These are phyloP conservation scores for Hymenoscyphus scutula DNA, from an alignment of 2,329 filamentous ascomycete genomes.

Conservation along the genomic window DNA sequence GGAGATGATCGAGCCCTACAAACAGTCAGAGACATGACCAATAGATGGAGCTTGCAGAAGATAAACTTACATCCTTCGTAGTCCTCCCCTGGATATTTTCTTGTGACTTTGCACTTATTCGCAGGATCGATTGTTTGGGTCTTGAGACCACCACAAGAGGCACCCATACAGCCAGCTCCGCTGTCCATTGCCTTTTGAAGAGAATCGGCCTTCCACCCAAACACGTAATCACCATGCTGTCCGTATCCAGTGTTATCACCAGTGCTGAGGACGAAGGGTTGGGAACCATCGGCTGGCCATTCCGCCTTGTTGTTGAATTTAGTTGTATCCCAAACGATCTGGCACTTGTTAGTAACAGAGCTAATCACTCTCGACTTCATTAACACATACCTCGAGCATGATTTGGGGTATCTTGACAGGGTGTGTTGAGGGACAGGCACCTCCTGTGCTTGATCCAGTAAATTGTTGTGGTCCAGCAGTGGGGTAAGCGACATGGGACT, in stretches of 20 bases:
- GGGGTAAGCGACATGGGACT: slow-evolving; percentile 32
- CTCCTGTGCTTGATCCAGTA: slow-evolving; percentile 37
- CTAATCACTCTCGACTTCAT: too few relatives aligned
- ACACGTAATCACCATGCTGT: slow-evolving; percentile 52
- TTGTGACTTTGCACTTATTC: slow-evolving; percentile 8
- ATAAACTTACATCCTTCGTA: slow-evolving; percentile 12
- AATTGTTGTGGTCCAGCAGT: slow-evolving; percentile 29
- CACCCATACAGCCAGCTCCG: slow-evolving; percentile 8
- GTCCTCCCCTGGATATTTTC: slow-evolving; percentile 2
- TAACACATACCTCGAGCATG: slow-evolving; percentile 51
- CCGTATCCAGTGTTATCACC: slow-evolving; percentile 47
- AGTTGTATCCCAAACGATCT: slow-evolving; percentile 48
- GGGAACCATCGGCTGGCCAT: slow-evolving; percentile 46
- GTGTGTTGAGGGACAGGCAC: slow-evolving; percentile 34
- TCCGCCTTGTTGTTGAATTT: slow-evolving; percentile 43
- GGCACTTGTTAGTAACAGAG: too few relatives aligned
- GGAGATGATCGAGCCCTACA: background rate
- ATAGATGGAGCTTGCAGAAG: background rate
- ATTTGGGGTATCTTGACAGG: slow-evolving; percentile 48
- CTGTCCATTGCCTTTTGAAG: slow-evolving; percentile 40
- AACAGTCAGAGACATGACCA: background rate
- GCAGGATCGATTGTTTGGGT: background rate
- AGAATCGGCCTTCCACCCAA: slow-evolving; percentile 49
- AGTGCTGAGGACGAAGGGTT: slow-evolving; percentile 44
- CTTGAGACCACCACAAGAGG: slow-evolving; percentile 11